Base-by-base conservation (phyloP, 495 filamentous ascomycete species). In the Podospora sp. region DNA sequence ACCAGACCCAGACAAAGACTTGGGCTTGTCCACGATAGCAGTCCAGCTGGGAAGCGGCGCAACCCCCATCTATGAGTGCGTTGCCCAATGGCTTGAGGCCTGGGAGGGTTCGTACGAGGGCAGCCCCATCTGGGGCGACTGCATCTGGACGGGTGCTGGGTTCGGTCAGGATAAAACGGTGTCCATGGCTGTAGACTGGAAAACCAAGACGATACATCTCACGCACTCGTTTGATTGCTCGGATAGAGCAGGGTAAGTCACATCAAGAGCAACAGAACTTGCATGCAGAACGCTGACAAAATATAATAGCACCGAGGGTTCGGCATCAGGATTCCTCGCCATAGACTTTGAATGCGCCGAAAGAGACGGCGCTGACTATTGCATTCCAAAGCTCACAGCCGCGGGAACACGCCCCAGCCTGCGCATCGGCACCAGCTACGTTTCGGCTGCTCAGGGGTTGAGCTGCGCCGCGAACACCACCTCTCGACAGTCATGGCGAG, bases 61-160 rank as follows among this genome's bases (percentile, higher is more conserved):
- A 0, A 73, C 73, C 3, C 69, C 69, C 0, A 71, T 79, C 33
- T 81, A 78, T 56, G 79, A 81, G 60, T 81, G 79, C 27, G 75
- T 79, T 3, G 72, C 69, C 0, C 74, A 79, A 52, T 81, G 79
- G 79, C 76, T 75, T 0, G 75, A 77, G 56, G 62, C 73, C 0
- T 81, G 79, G 79, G 71, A 50, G 6, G 79, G 79, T 6, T 76
- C 71, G 70, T 77, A 76, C 29, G 63, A 71, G 62, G 75, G 74
- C 21, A 72, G 75, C 33, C 71, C 77, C 57, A 73, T 81, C 33
- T 81, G 79, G 79, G 72, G 73, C 21, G 79, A 81, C 40, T 81
- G 79, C 65, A 81, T 81, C 67, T 79, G 73, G 72, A 78, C 76
- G 7, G 79, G 77, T 0, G 75, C 78, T 12, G 80, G 79, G 2